Conservation (phyloP, 352 stramenopile genomes). For the Pythium dissotocum region DNA sequence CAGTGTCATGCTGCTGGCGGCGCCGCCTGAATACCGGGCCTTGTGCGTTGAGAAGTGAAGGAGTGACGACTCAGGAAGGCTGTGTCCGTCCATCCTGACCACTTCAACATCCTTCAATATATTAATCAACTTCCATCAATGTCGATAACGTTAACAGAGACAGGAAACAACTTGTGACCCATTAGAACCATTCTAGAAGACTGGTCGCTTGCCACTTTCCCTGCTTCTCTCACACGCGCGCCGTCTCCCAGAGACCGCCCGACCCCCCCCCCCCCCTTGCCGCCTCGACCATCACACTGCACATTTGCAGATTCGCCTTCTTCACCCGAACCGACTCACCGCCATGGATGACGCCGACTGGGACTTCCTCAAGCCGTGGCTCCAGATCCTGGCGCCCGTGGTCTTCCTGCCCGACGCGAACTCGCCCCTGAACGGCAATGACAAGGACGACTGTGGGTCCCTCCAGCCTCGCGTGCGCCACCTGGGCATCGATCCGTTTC, state of each 20-base stretch:
- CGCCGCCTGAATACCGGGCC: too few species aligned
- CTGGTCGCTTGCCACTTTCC: background rate
- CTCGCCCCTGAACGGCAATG: background rate
- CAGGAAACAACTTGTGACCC: too few species aligned
- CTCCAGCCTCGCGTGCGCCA: background rate
- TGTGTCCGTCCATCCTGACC: too few species aligned
- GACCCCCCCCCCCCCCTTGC: background rate
- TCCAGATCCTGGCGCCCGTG: background rate
- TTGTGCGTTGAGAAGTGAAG: background rate
- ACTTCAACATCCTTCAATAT: too few species aligned
- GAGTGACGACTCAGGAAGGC: too few species aligned
- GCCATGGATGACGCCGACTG: background rate
- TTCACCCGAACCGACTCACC: background rate
- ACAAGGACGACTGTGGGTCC: background rate
- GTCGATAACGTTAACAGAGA: too few species aligned
- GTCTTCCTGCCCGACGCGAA: background rate
- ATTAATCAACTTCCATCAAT: too few species aligned
- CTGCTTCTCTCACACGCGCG: background rate
- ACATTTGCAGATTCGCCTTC: background rate
- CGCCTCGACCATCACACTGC: too few species aligned
- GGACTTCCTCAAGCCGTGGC: background rate
- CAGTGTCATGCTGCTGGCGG: background rate
- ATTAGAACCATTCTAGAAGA: too few species aligned
- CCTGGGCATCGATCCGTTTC: background rate
- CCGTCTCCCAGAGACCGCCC: background rate